These are phyloP conservation scores for Maudiozyma bulderi DNA, from an alignment of 805 yeast genomes.

Conservation along the genomic window DNA sequence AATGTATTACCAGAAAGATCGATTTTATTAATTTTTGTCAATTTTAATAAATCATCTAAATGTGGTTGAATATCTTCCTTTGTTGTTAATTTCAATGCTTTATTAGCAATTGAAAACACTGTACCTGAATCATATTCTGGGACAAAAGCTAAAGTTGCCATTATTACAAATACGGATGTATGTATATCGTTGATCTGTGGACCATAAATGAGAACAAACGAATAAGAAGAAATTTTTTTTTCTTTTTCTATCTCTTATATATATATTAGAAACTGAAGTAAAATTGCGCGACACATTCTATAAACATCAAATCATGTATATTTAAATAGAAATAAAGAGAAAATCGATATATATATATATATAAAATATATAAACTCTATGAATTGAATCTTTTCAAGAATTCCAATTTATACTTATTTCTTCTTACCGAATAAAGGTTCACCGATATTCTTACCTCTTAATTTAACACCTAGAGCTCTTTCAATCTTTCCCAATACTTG, in stretches of 20 bases:
- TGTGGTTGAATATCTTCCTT: slow-evolving; percentile 65
- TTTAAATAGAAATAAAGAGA: no score
- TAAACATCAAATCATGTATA: no score
- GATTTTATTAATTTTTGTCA: slow-evolving; percentile 38
- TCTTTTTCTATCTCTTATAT: no score
- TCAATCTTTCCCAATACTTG: slow-evolving; percentile 87
- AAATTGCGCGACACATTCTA: no score
- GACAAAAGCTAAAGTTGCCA: slow-evolving; percentile 34
- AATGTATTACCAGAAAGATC: slow-evolving; percentile 91
- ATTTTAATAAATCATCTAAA: slow-evolving; percentile 42
- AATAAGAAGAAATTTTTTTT: no score
- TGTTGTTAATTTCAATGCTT: slow-evolving; percentile 66
- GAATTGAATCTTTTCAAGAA: no score
- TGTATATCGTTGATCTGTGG: neutral
- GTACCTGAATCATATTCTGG: slow-evolving; percentile 38
- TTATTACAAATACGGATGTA: slow-evolving; percentile 5
- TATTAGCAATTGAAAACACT: slow-evolving; percentile 56
- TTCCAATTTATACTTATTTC: slow-evolving; percentile 2
- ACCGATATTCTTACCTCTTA: slow-evolving; percentile 94
- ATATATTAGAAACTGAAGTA: no score
- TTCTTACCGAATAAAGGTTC: slow-evolving; percentile 54
- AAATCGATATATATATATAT: no score
- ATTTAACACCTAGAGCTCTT: slow-evolving; percentile 86
- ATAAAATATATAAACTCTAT: no score
- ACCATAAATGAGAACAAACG: no score